Evolutionary conservation across 163 green algal genomes (phyloP).

Genomic region (Scenedesmus sp.): DNA sequence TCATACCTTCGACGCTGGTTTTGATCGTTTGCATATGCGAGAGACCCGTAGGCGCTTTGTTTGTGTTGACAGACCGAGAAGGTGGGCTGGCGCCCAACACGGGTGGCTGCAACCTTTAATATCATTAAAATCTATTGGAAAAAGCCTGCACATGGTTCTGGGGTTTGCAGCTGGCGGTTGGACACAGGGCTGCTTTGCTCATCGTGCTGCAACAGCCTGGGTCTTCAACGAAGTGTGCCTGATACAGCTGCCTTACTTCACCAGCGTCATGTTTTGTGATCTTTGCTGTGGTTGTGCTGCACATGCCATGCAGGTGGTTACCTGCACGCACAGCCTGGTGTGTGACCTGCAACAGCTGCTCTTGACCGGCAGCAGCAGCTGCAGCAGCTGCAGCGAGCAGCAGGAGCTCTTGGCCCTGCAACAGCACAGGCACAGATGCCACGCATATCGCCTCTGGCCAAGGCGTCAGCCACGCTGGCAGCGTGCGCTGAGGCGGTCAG

Average conservation of each 20-base stretch:
- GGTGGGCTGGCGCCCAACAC: not conserved
- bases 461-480: conserved; percentile 36
- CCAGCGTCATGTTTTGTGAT: not conserved
- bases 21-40: not conserved
- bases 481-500: conserved; percentile 35
- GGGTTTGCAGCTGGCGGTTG: not conserved
- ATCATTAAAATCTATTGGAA: not conserved
- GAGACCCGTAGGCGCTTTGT: not conserved
- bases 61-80: not conserved
- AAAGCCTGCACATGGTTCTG: not conserved
- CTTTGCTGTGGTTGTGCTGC: not conserved
- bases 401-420: not conserved
- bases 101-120: not conserved
- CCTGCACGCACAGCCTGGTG: conserved; percentile 2
- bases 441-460: conserved; percentile 29
- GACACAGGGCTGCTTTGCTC: not conserved
- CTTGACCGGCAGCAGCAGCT: not conserved
- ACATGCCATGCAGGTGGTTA: not conserved
- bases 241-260: not conserved
- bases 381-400: not conserved
- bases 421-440: conserved; percentile 22
- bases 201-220: conserved; percentile 14
- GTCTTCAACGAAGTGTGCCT: not conserved
- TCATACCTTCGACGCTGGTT: not conserved
- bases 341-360: conserved; percentile 4